phyloP scores from a whole-genome alignment of 352 stramenopile species.

The Phytophthora ramorum region DNA sequence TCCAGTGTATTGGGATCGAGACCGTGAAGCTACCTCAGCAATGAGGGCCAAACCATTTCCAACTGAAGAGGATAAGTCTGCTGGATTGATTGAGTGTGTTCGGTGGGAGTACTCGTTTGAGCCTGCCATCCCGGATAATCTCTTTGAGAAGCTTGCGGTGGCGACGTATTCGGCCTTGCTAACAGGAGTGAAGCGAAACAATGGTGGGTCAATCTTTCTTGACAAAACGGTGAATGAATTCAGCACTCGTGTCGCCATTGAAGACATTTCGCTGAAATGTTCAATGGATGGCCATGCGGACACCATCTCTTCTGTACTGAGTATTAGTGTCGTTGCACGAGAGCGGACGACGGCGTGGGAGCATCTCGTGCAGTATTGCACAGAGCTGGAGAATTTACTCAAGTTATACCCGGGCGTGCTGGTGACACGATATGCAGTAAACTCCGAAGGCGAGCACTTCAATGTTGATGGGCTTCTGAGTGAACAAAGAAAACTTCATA shows the following conservation, averaged over 20 bases:
- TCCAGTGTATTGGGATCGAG: constrained; percentile 26
- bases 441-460: too few relatives aligned
- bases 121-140: constrained; percentile 27
- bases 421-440: constrained; percentile 12
- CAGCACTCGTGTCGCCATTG: not conserved
- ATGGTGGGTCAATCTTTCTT: constrained; percentile 4
- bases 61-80: not conserved
- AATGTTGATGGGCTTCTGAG: too few relatives aligned
- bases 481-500: too few relatives aligned
- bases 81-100: constrained; percentile 11
- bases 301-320: not conserved
- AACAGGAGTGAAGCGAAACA: not conserved
- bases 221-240: not conserved
- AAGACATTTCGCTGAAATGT: not conserved
- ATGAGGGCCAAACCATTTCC: not conserved
- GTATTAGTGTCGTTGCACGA: constrained; percentile 3
- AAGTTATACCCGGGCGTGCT: constrained; percentile 11
- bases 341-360: constrained; percentile 8
- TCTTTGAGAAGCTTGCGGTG: constrained; percentile 43
- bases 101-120: constrained; percentile 42
- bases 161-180: constrained; percentile 30
- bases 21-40: constrained; percentile 14
- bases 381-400: constrained; percentile 12
- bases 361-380: constrained; percentile 17
- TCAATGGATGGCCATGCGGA: not conserved